Conservation (phyloP, 2,329 filamentous ascomycete genomes). For the Penicillium sp. region DNA sequence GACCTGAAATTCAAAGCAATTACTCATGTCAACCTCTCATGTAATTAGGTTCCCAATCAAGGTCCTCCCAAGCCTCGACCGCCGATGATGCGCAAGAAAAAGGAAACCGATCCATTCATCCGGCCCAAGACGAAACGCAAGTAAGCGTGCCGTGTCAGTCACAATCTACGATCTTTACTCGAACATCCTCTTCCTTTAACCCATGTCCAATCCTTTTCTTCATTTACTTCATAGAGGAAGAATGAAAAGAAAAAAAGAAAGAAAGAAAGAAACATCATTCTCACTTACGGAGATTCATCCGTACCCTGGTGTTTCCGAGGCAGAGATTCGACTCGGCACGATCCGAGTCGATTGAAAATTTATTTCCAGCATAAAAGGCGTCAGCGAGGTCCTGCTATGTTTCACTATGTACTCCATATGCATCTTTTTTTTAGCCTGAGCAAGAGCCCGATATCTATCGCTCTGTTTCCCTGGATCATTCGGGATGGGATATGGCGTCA, state of each 20-base stretch:
- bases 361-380: conserved; percentile 10
- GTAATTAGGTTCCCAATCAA: conserved; percentile 19
- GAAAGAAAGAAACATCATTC: background rate
- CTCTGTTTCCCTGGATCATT: background rate
- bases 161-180: background rate
- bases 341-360: conserved; percentile 2
- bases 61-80: conserved; percentile 23
- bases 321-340: conserved; percentile 1
- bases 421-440: background rate
- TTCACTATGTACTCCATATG: background rate
- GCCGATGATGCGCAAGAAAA: conserved; percentile 40
- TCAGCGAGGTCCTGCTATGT: background rate
- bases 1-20: background rate
- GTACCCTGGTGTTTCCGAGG: background rate
- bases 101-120: conserved; percentile 43
- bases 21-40: conserved; percentile 14
- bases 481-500: background rate
- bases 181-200: background rate
- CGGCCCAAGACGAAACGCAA: conserved; percentile 39
- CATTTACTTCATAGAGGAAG: background rate
- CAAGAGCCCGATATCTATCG: background rate
- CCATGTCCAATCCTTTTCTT: background rate
- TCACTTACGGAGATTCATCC: background rate
- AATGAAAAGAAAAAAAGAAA: no score
- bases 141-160: background rate